Percentiles rank a stretch among this genome's conserved stretches.
These are phyloP conservation scores for Canavalia gladiata DNA, from an alignment of 306 rosid species.

Conservation along the genomic window DNA sequence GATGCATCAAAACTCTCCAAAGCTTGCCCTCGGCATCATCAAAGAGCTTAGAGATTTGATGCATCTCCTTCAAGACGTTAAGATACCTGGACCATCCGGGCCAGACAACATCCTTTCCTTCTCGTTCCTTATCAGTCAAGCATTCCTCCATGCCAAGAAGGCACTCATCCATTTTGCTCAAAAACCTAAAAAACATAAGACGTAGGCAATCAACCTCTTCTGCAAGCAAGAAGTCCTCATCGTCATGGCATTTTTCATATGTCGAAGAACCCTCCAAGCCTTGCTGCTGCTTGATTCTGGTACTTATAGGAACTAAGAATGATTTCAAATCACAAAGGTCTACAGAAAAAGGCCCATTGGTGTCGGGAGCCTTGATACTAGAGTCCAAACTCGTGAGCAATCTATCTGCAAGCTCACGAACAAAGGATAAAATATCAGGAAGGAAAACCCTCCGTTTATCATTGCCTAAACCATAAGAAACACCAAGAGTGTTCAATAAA, in stretches of 20 bases:
- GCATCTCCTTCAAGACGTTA: constrained; percentile 66
- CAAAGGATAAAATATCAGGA: constrained; percentile 62
- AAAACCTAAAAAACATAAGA: constrained; percentile 48
- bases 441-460: constrained; percentile 45
- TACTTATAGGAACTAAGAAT: constrained; percentile 58
- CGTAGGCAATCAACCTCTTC: constrained; percentile 61
- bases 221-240: constrained; percentile 42
- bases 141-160: constrained; percentile 58
- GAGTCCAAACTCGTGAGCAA: constrained; percentile 61
- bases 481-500: constrained; percentile 52
- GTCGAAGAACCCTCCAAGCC: constrained; percentile 33
- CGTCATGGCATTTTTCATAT: constrained; percentile 38
- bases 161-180: constrained; percentile 63
- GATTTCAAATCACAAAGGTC: constrained; percentile 63
- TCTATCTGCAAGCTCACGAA: constrained; percentile 57
- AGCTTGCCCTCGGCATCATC: constrained; percentile 61
- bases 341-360: constrained; percentile 19
- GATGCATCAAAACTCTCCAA: constrained; percentile 59
- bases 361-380: constrained; percentile 36
- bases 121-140: constrained; percentile 54
- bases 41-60: constrained; percentile 61
- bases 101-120: constrained; percentile 38
- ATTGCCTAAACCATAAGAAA: constrained; percentile 19
- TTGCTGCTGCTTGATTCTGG: constrained; percentile 32
- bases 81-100: constrained; percentile 67